A percentile compares a stretch with the other conserved stretches of the same genome.
Evolutionary conservation across 441 rosid genomes (phyloP).

Genomic region (Raphanus hybrid): DNA sequence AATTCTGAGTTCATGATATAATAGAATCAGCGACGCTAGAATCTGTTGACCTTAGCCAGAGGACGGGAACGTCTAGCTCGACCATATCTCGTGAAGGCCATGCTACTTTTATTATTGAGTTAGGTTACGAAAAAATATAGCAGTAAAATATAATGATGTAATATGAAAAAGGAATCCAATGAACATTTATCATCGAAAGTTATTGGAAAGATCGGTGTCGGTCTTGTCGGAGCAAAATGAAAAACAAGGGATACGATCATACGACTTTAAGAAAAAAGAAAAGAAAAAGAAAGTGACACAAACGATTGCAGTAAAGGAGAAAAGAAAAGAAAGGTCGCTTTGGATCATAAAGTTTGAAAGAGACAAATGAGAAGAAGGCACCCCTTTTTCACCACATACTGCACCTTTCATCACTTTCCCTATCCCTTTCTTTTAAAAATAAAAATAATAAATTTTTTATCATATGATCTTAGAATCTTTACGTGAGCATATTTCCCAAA

Average conservation of each 20-base stretch:
- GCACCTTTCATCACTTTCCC: conserved; percentile 45
- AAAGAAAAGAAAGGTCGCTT: conserved; percentile 34
- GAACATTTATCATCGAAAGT: conserved; percentile 35
- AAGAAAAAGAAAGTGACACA: conserved; percentile 30
- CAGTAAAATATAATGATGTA: conserved; percentile 9
- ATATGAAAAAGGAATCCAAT: conserved; percentile 40
- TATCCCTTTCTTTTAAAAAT: conserved; percentile 19
- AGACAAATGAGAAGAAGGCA: conserved; percentile 49
- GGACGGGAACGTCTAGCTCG: conserved; percentile 11
- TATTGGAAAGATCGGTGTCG: conserved; percentile 40
- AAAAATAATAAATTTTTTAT: background rate
- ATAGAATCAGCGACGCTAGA: background rate
- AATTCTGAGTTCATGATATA: background rate
- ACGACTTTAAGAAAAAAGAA: conserved; percentile 42
- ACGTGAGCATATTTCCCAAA: background rate
- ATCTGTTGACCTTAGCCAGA: background rate
- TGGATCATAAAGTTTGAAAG: conserved; percentile 60
- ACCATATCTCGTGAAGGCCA: conserved; percentile 10
- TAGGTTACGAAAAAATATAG: background rate
- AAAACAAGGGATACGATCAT: conserved; percentile 44
- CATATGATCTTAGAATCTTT: background rate
- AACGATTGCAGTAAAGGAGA: conserved; percentile 27
- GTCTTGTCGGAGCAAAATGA: conserved; percentile 42
- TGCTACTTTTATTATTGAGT: background rate
- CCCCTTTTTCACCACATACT: conserved; percentile 60